Conservation (phyloP, 1,139 yeast species). For the Debaryomycetaceae sp. region DNA sequence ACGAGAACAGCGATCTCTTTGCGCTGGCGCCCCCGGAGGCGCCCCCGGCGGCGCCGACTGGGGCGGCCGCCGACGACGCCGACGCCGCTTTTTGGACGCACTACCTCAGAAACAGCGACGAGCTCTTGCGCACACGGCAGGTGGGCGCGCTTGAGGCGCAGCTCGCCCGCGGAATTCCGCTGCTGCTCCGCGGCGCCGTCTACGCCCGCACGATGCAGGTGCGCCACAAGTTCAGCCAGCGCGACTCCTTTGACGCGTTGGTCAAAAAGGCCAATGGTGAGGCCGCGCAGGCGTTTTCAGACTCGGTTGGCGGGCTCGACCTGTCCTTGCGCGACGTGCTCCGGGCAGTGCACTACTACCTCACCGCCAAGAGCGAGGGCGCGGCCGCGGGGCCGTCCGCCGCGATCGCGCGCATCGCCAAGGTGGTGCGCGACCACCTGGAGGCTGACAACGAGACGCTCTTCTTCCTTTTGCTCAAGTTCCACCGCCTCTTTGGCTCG, state of each 20-base stretch:
- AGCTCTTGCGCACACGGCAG: constrained; percentile 15
- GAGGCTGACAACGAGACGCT: constrained; percentile 26
- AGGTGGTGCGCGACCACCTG: constrained; percentile 14
- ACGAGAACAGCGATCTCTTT: constrained; percentile 33
- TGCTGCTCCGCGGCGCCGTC: constrained; percentile 22
- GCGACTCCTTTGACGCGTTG: constrained; percentile 27
- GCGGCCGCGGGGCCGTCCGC: too few species aligned
- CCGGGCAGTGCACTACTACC: constrained; percentile 31
- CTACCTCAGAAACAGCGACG: constrained; percentile 19
- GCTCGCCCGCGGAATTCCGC: constrained; percentile 32
- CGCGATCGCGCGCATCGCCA: constrained; percentile 19
- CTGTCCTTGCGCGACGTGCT: constrained; percentile 23
- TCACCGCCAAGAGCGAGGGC: too few species aligned
- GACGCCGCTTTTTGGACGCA: constrained; percentile 21
- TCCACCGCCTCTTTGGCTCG: constrained; percentile 24
- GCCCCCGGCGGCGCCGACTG: not conserved
- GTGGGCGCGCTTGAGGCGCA: constrained; percentile 23
- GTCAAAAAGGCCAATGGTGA: constrained; percentile 24
- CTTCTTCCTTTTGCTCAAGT: constrained; percentile 31
- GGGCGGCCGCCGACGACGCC: not conserved
- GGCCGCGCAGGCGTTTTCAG: constrained; percentile 16
- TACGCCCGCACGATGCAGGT: constrained; percentile 34
- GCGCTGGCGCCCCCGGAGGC: constrained; percentile 7
- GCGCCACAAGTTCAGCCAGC: constrained; percentile 26
- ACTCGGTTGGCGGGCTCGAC: constrained; percentile 17